Conservation (phyloP, 169 alveolate species). For the Plasmodium malariae region DNA sequence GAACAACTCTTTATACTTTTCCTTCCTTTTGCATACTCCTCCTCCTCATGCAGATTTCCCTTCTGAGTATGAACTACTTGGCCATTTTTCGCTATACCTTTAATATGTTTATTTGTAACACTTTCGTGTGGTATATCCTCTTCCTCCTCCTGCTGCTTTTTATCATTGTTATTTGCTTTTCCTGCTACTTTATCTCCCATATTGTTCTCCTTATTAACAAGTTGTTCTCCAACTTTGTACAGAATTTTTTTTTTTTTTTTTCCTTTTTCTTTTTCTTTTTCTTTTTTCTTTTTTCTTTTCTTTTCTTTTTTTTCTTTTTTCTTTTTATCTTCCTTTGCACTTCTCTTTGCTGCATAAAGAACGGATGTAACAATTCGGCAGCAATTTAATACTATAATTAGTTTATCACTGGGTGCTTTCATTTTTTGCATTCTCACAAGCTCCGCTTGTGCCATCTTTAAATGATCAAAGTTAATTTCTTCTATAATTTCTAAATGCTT, state of each 20-base stretch:
- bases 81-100: not conserved
- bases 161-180: no score
- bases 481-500: constrained; percentile 79
- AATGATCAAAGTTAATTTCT: constrained; percentile 30
- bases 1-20: no score
- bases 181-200: no score
- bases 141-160: not conserved
- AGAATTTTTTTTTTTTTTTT: no score
- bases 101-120: not conserved
- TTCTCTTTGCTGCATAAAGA: constrained; percentile 77
- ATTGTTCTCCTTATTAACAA: no score
- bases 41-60: no score
- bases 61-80: not conserved
- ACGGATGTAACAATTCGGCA: constrained; percentile 83
- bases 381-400: constrained; percentile 81
- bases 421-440: constrained; percentile 66
- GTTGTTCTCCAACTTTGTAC: no score
- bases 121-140: not conserved
- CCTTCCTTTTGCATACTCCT: no score
- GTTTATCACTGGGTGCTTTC: constrained; percentile 86
- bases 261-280: no score
- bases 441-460: constrained; percentile 41
- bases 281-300: not conserved
- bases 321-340: not conserved
- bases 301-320: not conserved